Evolutionary conservation across 495 filamentous ascomycete genomes (phyloP).

Genomic region (Cenococcum geophilum): DNA sequence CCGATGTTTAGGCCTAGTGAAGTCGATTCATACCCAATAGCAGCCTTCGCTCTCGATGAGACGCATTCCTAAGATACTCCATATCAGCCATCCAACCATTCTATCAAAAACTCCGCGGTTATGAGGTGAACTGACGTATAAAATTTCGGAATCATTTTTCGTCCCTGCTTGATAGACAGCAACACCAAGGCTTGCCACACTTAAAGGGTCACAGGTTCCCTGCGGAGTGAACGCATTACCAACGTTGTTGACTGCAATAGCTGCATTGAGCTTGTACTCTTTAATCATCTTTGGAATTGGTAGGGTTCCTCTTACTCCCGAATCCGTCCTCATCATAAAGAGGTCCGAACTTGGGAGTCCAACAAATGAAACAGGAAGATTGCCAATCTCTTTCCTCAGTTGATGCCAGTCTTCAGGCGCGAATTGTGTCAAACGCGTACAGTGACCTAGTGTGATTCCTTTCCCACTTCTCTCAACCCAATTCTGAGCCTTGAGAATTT

Average conservation of each 20-base stretch:
- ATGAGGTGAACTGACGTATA: slow-evolving; percentile 46
- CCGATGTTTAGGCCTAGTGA: slow-evolving; percentile 22
- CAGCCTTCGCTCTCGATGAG: slow-evolving; percentile 49
- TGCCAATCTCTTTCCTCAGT: slow-evolving; percentile 43
- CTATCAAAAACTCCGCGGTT: background rate
- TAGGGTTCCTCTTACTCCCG: slow-evolving; percentile 49
- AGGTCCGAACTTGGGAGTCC: slow-evolving; percentile 69
- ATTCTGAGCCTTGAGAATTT: slow-evolving; percentile 41
- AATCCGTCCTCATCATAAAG: slow-evolving; percentile 57
- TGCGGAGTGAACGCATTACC: slow-evolving; percentile 74
- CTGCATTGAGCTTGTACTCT: slow-evolving; percentile 52
- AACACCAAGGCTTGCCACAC: slow-evolving; percentile 57
- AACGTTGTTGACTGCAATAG: slow-evolving; percentile 68
- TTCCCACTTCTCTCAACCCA: slow-evolving; percentile 46
- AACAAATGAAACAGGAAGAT: slow-evolving; percentile 60
- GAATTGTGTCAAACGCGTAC: slow-evolving; percentile 60
- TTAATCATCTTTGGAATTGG: slow-evolving; percentile 58
- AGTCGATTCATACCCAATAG: slow-evolving; percentile 38
- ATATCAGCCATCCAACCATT: background rate
- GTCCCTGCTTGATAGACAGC: slow-evolving; percentile 65
- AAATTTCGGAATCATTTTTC: slow-evolving; percentile 49
- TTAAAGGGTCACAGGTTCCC: slow-evolving; percentile 63
- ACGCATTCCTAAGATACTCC: slow-evolving; percentile 43
- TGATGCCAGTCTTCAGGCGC: slow-evolving; percentile 44
- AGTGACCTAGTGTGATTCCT: slow-evolving; percentile 62